Conservation (phyloP, 495 filamentous ascomycete genomes). For the Penicillium longicatenatum region DNA sequence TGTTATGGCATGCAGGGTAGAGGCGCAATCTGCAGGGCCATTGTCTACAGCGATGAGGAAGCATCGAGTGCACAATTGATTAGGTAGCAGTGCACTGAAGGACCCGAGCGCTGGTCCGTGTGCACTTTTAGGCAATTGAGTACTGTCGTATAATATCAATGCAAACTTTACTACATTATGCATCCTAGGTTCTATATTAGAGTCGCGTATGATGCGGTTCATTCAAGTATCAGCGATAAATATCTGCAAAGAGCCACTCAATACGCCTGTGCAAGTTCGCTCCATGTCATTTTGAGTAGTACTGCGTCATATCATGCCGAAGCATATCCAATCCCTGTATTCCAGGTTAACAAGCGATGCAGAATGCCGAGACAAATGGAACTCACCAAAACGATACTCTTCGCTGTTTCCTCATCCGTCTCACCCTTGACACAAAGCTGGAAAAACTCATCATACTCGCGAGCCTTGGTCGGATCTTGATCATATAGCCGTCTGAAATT, state of each 20-base stretch:
- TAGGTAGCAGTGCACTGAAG: no score
- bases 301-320: conserved; percentile 35
- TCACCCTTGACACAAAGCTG: conserved; percentile 26
- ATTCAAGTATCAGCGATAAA: neutral
- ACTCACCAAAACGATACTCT: conserved; percentile 31
- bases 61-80: neutral
- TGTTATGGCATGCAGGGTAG: neutral
- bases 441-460: conserved; percentile 44
- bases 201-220: no score
- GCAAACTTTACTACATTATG: no score
- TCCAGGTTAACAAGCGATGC: neutral
- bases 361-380: neutral
- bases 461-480: conserved; percentile 37
- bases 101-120: no score
- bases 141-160: no score
- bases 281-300: conserved; percentile 17
- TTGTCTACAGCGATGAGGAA: conserved; percentile 1
- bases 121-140: no score
- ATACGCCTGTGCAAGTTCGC: neutral
- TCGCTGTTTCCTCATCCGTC: conserved; percentile 25
- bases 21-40: conserved; percentile 7
- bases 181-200: no score
- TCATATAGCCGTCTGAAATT: conserved; percentile 47
- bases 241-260: neutral
- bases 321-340: conserved; percentile 30